A percentile compares a stretch with the other conserved stretches of the same genome.
These are phyloP conservation scores for Yamadazyma spencermartinsiae DNA, from an alignment of 1,139 yeast species.

Conservation along the genomic window DNA sequence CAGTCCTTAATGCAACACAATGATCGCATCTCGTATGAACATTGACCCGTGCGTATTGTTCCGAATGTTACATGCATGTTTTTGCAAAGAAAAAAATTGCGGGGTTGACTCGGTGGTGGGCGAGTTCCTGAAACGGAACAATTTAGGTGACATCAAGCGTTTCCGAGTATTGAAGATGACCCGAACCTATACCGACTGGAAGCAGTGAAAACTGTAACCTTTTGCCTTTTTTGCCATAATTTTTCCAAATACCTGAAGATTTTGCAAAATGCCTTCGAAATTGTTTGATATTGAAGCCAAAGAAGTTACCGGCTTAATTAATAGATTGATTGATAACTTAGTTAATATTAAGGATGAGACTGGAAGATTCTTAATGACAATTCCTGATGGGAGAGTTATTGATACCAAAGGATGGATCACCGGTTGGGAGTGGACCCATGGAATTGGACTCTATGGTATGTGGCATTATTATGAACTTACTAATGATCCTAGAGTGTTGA, in stretches of 20 bases:
- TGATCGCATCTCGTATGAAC: neutral
- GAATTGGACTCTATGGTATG: conserved; percentile 33
- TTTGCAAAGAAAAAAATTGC: neutral
- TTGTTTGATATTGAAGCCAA: conserved; percentile 16
- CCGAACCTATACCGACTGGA: too few relatives aligned
- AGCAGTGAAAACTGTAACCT: too few relatives aligned
- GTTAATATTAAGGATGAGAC: conserved; percentile 26
- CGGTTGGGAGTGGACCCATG: conserved; percentile 41
- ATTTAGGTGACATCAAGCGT: neutral
- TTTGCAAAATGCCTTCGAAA: conserved; percentile 16
- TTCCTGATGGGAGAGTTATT: conserved; percentile 32
- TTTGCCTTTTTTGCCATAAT: too few relatives aligned
- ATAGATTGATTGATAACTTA: conserved; percentile 18
- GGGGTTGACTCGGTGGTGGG: neutral
- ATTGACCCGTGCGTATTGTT: conserved; percentile 2
- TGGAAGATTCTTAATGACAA: conserved; percentile 27
- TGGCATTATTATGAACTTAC: conserved; percentile 34
- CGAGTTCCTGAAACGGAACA: neutral
- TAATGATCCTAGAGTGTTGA: conserved; percentile 19
- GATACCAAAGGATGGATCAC: conserved; percentile 37
- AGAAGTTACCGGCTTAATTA: conserved; percentile 15
- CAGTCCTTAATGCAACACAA: neutral
- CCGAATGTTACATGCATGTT: neutral
- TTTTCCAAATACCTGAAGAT: too few relatives aligned
- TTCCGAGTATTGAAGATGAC: neutral